Conservation (phyloP, 148 eudicot genomes). For the Simmondsia chinensis region DNA sequence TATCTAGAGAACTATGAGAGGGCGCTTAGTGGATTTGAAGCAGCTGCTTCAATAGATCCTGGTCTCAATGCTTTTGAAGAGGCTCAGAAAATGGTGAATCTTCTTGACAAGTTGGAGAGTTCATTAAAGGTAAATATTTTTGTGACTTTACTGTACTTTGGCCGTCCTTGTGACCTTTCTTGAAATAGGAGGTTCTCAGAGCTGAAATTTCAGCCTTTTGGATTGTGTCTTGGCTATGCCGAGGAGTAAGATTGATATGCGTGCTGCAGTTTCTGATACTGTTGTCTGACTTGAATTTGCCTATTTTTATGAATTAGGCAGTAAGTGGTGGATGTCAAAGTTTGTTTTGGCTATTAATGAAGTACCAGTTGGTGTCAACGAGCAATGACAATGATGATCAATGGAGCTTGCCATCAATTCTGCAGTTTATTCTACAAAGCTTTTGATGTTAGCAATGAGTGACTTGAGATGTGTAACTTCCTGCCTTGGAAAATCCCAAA, state of each 20-base stretch:
- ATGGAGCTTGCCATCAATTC: no score
- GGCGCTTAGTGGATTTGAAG: conserved; percentile 90
- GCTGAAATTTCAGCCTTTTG: not conserved
- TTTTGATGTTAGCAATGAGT: no score
- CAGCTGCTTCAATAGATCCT: conserved; percentile 89
- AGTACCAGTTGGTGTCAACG: no score
- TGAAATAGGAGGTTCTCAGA: not conserved
- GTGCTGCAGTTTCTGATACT: no score
- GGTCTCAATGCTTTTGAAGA: conserved; percentile 69
- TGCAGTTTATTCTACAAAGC: no score
- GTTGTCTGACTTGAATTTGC: no score
- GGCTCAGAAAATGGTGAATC: conserved; percentile 53
- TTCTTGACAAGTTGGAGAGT: conserved; percentile 66
- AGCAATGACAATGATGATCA: no score
- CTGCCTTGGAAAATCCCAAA: no score
- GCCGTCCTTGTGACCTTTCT: not conserved
- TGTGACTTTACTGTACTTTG: not conserved
- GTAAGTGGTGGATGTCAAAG: no score
- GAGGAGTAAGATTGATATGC: not conserved
- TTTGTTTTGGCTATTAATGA: no score
- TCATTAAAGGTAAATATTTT: conserved; percentile 44
- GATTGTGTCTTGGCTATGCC: not conserved
- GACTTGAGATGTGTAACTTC: no score
- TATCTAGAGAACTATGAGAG: conserved; percentile 91
- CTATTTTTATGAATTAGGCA: no score